Evolutionary conservation across 1,284 basidiomycete species (phyloP), one percentile per base, ranked within the genome.

Genomic region (Wallemia hederae): DNA sequence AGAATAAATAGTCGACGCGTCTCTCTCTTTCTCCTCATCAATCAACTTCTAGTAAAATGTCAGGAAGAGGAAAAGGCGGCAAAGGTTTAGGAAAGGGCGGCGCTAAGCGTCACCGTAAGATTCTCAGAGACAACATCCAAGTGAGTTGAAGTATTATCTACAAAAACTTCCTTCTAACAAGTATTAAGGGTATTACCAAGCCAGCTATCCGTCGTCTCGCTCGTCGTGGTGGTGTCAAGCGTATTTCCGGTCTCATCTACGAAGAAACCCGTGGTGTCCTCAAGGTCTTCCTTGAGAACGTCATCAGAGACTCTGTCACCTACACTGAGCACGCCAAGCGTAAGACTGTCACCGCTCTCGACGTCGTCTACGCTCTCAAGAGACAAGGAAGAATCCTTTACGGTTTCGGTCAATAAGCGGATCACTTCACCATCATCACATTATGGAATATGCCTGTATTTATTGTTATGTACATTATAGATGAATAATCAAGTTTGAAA

Each of bases 211-310:
- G 88, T 67, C 85, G 87, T 76, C 83, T 92, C 64, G 88, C 88
- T 57, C 85, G 88, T 72, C 83, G 87, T 78, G 89, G 88, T 70
- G 86, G 86, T 82, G 86, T 89, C 70, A 89, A 90, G 77, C 85
- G 85, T 83, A 87, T 88, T 72, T 87, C 85, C 61, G 85, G 84
- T 70, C 78, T 87, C 66, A 87, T 90, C 74, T 90, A 90, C 73
- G 85, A 90, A 72, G 87, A 90, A 79, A 89, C 85, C 62, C 84
- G 88, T 65, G 79, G 82, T 73, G 81, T 85, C 59, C 76, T 87
- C 68, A 84, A 82, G 74, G 80, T 82, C 69, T 82, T 82, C 75
- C 67, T 71, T 60, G 70, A 72, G 67, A 69, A 69, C 78, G 83
- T 88, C 70, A 88, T 90, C 68, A 82, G 84, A 66, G 87, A 86